phyloP scores from a whole-genome alignment of 2,329 filamentous ascomycete species.

The Phialocephala subalpina region DNA sequence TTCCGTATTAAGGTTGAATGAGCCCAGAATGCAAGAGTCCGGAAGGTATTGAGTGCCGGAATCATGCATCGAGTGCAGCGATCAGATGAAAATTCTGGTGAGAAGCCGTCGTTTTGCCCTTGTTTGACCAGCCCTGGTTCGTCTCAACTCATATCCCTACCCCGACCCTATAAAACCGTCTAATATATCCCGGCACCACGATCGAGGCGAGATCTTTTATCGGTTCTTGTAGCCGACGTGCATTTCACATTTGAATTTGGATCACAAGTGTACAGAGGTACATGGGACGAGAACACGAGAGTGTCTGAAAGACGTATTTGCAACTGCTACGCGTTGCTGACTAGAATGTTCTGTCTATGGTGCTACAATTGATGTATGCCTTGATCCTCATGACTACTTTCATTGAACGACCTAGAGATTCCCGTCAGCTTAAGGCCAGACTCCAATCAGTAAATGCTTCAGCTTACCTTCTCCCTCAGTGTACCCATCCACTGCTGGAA shows the following conservation, averaged over 20 bases:
- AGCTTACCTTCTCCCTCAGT: constrained; percentile 89
- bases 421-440: constrained; percentile 38
- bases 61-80: constrained; percentile 13
- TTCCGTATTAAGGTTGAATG: constrained; percentile 7
- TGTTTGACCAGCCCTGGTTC: constrained; percentile 34
- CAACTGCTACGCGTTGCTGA: constrained; percentile 15
- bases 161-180: constrained; percentile 24
- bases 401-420: constrained; percentile 42
- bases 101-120: constrained; percentile 32
- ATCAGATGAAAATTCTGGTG: constrained; percentile 21
- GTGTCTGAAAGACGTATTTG: constrained; percentile 20
- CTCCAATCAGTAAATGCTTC: constrained; percentile 26
- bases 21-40: constrained; percentile 2
- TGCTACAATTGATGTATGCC: constrained; percentile 33
- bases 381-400: constrained; percentile 19
- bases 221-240: constrained; percentile 4
- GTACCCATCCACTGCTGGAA: constrained; percentile 92
- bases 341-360: constrained; percentile 33
- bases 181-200: constrained; percentile 10
- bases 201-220: constrained; percentile 1
- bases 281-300: background rate
- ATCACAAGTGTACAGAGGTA: background rate
- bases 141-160: constrained; percentile 33
- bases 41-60: constrained; percentile 14
- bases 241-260: background rate